A percentile compares a stretch with the other conserved stretches of the same genome.
phyloP scores from a whole-genome alignment of 768 basidiomycete species.

The Suillus subalutaceus region DNA sequence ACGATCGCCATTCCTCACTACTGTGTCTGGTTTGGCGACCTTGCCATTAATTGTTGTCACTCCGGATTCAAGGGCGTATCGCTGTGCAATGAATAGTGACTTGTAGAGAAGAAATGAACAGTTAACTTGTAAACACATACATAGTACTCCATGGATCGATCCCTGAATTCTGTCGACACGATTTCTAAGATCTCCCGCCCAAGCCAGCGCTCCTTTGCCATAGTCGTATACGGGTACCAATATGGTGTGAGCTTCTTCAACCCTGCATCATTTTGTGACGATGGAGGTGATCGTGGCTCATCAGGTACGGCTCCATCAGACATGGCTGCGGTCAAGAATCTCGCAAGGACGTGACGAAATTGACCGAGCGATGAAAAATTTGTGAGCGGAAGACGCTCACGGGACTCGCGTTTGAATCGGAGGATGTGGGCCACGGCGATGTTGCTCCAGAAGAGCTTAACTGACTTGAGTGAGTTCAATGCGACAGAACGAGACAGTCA shows the following conservation, averaged over 20 bases:
- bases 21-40: constrained; percentile 74
- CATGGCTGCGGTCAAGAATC: constrained; percentile 56
- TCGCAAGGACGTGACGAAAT: constrained; percentile 58
- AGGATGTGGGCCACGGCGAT: constrained; percentile 34
- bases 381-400: constrained; percentile 43
- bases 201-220: constrained; percentile 91
- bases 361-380: constrained; percentile 52
- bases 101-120: constrained; percentile 1
- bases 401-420: constrained; percentile 28
- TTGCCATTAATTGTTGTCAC: constrained; percentile 96
- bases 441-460: constrained; percentile 24
- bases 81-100: constrained; percentile 37
- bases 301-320: constrained; percentile 29
- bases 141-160: constrained; percentile 95
- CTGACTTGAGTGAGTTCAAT: constrained; percentile 8
- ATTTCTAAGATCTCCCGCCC: constrained; percentile 88
- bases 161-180: constrained; percentile 91
- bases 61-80: constrained; percentile 83
- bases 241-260: constrained; percentile 85
- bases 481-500: background rate
- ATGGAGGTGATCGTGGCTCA: constrained; percentile 24
- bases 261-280: constrained; percentile 31
- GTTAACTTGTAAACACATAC: constrained; percentile 49
- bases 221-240: constrained; percentile 93
- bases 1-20: constrained; percentile 85